Conservation (phyloP, 306 rosid species). For the Fagus crenata region DNA sequence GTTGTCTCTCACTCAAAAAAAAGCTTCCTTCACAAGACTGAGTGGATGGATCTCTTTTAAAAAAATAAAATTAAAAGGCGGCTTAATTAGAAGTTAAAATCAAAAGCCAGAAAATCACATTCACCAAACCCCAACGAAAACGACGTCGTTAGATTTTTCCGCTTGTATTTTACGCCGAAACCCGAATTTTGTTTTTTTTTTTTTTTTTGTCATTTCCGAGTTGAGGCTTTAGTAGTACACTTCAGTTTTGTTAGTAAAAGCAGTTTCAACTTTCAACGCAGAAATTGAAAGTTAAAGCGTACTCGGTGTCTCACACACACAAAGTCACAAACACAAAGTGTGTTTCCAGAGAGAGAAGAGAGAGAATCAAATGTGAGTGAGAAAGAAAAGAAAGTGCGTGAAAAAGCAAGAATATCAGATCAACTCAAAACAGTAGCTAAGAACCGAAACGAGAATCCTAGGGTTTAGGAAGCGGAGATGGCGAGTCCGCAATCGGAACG, state of each 20-base stretch:
- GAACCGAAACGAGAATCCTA: slow-evolving; percentile 7
- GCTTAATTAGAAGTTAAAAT: no score
- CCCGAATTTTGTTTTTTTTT: no score
- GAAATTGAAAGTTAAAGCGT: background rate
- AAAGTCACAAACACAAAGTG: background rate
- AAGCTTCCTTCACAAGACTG: background rate
- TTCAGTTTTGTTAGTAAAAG: background rate
- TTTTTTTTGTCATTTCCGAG: no score
- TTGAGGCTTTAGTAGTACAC: no score
- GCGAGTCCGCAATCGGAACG: slow-evolving; percentile 58
- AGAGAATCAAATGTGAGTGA: background rate
- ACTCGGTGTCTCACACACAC: background rate
- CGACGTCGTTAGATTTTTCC: no score
- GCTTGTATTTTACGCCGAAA: no score
- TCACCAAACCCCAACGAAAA: no score
- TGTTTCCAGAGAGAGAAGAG: slow-evolving; percentile 4
- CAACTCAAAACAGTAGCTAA: slow-evolving; percentile 1
- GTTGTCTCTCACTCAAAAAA: background rate
- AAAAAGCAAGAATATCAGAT: background rate
- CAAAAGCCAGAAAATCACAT: no score
- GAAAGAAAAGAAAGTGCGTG: background rate
- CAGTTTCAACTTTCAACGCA: background rate
- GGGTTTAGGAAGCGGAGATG: slow-evolving; percentile 47
- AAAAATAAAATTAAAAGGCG: no score
- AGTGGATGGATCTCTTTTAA: no score